Evolutionary conservation across 2,329 filamentous ascomycete species (phyloP), one percentile per base, ranked within the genome.

Genomic region (Alternaria sp.): DNA sequence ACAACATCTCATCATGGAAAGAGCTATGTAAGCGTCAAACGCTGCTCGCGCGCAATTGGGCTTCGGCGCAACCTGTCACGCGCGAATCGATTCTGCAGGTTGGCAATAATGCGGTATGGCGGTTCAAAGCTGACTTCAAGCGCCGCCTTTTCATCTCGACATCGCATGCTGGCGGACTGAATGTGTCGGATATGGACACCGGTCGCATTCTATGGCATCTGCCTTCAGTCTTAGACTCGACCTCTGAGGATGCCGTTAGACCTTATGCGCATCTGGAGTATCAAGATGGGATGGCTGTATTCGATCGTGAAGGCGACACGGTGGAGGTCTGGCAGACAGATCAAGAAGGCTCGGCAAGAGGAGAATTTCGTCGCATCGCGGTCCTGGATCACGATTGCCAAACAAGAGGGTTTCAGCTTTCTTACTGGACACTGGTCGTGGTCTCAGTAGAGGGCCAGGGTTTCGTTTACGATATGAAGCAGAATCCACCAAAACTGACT

Each of bases 401-500:
- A 5, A 58, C 51, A 14, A 55, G 56, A 50, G 56, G 56, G n/a
- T 58, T 58, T 8, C 56, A 58, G 39, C 56, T 58, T 9, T 58
- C 56, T 10, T 58, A 58, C 8, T 50, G 51, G 51, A 54, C 56
- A 10, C 13, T 58, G 11, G 51, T 50, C 2, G 56, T 55, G 21
- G 56, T 58, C 23, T 45, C 56, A 14, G 37, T 50, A 28, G 56
- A 58, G 23, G 56, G 56, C 8, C 44, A 55, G 21, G 56, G 56
- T 13, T 58, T 58, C 13, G 56, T 58, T 1, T 58, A 58, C 17
- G 51, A 58, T n/a, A 50, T 58, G 51, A 50, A 49, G 44, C 56
- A 58, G 17, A 36, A 24, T 31, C 56, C 56, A 14, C 56, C 56
- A 26, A 58, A 17, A 11, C 54, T 57, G 4, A 44, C 8, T 31